Conservation (phyloP, 1,284 basidiomycete genomes). For the Bjerkandera adusta region DNA sequence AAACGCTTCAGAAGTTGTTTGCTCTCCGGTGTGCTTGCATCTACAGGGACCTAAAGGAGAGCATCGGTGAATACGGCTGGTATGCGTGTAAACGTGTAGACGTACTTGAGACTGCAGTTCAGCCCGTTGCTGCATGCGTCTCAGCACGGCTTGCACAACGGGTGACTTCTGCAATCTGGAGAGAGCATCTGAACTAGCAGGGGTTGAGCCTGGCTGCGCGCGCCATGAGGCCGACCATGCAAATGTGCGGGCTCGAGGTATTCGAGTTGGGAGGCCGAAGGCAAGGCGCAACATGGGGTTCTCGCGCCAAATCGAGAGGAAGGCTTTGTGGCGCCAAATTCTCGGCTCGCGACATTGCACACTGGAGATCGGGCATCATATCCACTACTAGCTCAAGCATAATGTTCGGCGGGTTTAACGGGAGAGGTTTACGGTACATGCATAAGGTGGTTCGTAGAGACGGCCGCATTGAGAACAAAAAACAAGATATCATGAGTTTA, state of each 20-base stretch:
- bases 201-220: not conserved
- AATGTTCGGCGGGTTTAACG: too few species aligned
- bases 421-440: too few species aligned
- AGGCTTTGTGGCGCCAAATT: too few species aligned
- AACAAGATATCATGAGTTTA: too few species aligned
- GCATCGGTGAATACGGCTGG: not conserved
- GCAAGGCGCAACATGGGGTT: slow-evolving; percentile 12
- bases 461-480: too few species aligned
- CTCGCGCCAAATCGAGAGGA: not conserved
- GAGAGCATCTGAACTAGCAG: not conserved
- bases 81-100: not conserved
- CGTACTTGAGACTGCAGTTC: slow-evolving; percentile 26
- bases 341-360: too few species aligned
- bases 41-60: slow-evolving; percentile 27
- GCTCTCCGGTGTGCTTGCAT: slow-evolving; percentile 36
- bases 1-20: slow-evolving; percentile 43
- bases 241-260: slow-evolving; percentile 1
- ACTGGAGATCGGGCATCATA: too few species aligned
- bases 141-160: slow-evolving; percentile 25
- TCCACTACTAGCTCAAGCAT: too few species aligned
- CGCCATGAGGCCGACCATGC: slow-evolving; percentile 1
- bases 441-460: too few species aligned
- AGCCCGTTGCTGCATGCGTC: slow-evolving; percentile 25
- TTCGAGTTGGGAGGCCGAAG: slow-evolving; percentile 5
- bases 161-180: slow-evolving; percentile 17